Conservation (phyloP, 2,329 filamentous ascomycete species). For the Aspergillus ruber region DNA sequence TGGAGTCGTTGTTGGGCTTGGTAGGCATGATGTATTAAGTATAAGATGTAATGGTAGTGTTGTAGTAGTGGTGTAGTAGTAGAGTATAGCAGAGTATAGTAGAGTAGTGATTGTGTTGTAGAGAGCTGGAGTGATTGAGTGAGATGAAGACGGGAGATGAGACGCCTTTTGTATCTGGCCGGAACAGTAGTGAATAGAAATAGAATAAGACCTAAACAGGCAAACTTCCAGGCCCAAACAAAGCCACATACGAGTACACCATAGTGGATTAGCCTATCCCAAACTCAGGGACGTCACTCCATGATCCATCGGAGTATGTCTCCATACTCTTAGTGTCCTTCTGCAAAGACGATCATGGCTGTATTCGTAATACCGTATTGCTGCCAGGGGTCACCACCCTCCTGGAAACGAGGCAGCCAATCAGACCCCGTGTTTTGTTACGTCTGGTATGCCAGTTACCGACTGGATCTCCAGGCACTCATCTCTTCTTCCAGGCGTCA, state of each 20-base stretch:
- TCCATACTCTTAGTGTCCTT: neutral
- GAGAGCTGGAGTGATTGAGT: neutral
- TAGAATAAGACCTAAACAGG: neutral
- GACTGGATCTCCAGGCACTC: neutral
- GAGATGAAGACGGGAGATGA: constrained; percentile 1
- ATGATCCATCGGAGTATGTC: neutral
- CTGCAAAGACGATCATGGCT: neutral
- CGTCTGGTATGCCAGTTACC: neutral
- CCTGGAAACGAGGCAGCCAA: neutral
- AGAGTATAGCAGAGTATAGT: neutral
- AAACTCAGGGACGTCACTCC: neutral
- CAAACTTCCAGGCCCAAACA: neutral
- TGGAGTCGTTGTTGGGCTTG: constrained; percentile 30
- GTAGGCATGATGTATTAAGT: constrained; percentile 24
- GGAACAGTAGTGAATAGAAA: neutral
- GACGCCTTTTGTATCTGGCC: constrained; percentile 1
- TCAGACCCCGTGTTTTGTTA: neutral
- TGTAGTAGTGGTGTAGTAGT: constrained; percentile 3
- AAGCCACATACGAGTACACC: neutral
- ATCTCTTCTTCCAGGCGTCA: neutral
- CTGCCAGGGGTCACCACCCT: neutral
- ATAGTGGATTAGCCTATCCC: neutral
- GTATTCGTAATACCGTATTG: neutral
- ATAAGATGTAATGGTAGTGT: constrained; percentile 9
- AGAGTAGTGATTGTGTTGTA: neutral